A percentile compares a stretch with the other conserved stretches of the same genome.
phyloP scores from a whole-genome alignment of 768 basidiomycete genomes.

The Mycena belliarum region DNA sequence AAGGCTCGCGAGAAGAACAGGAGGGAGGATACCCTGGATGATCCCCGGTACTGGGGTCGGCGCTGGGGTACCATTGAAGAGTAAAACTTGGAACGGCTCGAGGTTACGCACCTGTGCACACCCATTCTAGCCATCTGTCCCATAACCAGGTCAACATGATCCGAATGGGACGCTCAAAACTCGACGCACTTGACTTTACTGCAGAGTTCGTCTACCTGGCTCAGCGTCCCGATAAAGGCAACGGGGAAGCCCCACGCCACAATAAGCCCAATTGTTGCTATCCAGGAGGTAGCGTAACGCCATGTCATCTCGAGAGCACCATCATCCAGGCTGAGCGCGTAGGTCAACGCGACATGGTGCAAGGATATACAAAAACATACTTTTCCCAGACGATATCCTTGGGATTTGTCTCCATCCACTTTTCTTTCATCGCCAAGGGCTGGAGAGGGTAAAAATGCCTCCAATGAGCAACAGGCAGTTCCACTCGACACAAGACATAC shows the following conservation, averaged over 20 bases:
- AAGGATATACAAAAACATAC: neutral
- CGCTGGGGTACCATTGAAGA: too few species aligned
- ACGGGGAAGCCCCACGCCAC: conserved; percentile 68
- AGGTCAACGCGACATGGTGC: neutral
- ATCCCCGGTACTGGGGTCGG: conserved; percentile 47
- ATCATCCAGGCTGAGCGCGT: conserved; percentile 38
- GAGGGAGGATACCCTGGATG: conserved; percentile 68
- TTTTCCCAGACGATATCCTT: conserved; percentile 62
- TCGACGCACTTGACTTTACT: conserved; percentile 41
- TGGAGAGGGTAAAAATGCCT: conserved; percentile 16
- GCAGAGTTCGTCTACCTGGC: conserved; percentile 58
- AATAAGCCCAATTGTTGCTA: conserved; percentile 59
- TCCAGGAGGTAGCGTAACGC: conserved; percentile 56
- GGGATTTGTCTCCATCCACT: conserved; percentile 60
- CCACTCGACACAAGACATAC: too few species aligned
- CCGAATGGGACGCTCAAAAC: neutral
- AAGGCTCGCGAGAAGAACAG: conserved; percentile 59
- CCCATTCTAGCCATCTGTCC: conserved; percentile 61
- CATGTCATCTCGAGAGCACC: conserved; percentile 52
- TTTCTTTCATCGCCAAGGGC: conserved; percentile 59
- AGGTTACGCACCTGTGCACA: conserved; percentile 38
- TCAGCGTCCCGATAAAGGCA: conserved; percentile 63
- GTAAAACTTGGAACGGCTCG: conserved; percentile 39
- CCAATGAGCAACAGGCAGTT: conserved; percentile 5
- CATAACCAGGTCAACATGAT: neutral